phyloP scores from a whole-genome alignment of 2,329 filamentous ascomycete species.

The Fusarium denticulatum region DNA sequence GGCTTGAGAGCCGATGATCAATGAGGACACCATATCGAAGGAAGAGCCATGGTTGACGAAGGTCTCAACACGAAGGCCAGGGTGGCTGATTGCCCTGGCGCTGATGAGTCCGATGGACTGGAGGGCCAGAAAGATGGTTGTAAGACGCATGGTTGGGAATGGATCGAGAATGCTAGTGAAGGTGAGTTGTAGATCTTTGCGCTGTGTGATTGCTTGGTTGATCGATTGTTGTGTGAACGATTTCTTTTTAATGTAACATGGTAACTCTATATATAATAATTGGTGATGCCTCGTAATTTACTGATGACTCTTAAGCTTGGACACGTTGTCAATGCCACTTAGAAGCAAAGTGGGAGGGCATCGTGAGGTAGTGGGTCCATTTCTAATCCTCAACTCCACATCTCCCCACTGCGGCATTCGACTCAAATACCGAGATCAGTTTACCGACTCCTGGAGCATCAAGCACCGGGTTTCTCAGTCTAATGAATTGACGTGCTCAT shows the following conservation, averaged over 20 bases:
- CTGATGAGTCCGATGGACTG: not conserved
- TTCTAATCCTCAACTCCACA: not conserved
- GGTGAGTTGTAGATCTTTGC: too few species aligned
- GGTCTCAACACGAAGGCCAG: not conserved
- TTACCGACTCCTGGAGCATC: not conserved
- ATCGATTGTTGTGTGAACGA: not conserved
- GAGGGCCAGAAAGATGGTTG: not conserved
- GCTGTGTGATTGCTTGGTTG: too few species aligned
- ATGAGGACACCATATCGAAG: not conserved
- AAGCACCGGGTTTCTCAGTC: not conserved
- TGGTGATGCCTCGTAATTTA: accelerated
- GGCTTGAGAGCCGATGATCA: not conserved
- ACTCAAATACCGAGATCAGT: not conserved
- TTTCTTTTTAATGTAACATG: accelerated
- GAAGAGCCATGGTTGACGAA: not conserved
- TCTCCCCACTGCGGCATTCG: not conserved
- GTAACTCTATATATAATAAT: not conserved
- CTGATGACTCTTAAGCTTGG: not conserved
- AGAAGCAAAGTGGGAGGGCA: not conserved
- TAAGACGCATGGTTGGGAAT: not conserved
- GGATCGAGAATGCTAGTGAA: not conserved
- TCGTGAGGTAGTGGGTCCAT: not conserved
- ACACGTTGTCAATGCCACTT: too few species aligned
- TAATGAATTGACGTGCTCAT: accelerated
- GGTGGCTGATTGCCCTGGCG: not conserved